A percentile compares a stretch with the other conserved stretches of the same genome.
Conservation (phyloP, 1,284 basidiomycete genomes). For the Cerioporus squamosus region DNA sequence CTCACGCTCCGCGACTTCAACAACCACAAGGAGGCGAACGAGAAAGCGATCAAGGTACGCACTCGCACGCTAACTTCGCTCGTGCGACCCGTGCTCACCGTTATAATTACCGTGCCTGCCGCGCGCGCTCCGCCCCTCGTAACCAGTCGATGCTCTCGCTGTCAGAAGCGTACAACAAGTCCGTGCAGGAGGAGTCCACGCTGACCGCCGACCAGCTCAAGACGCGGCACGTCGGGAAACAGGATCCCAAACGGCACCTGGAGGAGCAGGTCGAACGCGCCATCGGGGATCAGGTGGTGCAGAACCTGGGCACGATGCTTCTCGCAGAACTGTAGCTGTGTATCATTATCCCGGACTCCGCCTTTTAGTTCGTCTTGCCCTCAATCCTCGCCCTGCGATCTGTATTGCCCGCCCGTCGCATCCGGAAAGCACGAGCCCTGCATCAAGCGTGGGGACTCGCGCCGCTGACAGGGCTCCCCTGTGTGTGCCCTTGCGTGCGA, state of each 20-base stretch:
- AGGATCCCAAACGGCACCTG: constrained; percentile 95
- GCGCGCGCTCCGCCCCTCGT: constrained; percentile 12
- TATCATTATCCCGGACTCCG: constrained; percentile 25
- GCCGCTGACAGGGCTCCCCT: no score
- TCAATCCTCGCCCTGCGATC: constrained; percentile 1
- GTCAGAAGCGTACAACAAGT: constrained; percentile 93
- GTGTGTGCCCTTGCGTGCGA: background rate
- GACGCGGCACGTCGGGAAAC: constrained; percentile 96
- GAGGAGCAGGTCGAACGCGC: constrained; percentile 97
- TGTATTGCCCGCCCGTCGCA: constrained; percentile 15
- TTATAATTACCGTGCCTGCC: constrained; percentile 18
- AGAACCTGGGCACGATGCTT: constrained; percentile 91
- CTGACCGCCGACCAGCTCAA: constrained; percentile 90
- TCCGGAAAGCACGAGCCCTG: constrained; percentile 1
- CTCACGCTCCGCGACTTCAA: constrained; percentile 90
- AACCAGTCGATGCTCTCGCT: constrained; percentile 88
- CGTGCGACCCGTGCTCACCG: constrained; percentile 22
- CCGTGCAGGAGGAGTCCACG: constrained; percentile 94
- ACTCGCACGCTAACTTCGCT: constrained; percentile 22
- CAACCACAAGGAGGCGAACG: constrained; percentile 83
- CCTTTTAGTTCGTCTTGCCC: constrained; percentile 13
- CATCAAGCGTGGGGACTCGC: no score
- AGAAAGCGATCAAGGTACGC: constrained; percentile 87
- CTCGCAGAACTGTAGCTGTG: constrained; percentile 75
- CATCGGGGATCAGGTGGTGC: constrained; percentile 95